Evolutionary conservation across 257 asterid genomes (phyloP).

Genomic region (Solanum paucissectum): DNA sequence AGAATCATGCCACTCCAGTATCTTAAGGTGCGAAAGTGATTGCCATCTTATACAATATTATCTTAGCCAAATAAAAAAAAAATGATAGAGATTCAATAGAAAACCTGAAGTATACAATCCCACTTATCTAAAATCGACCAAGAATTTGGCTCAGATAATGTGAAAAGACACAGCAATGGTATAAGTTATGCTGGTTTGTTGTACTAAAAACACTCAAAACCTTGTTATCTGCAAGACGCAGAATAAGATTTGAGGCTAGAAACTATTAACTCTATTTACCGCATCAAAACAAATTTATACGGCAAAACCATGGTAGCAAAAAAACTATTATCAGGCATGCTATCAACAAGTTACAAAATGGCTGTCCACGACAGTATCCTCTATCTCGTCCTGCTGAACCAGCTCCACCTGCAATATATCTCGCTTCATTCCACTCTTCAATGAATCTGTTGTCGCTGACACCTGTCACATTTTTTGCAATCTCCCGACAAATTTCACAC

Average conservation of each 20-base stretch:
- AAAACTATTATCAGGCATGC: conserved; percentile 66
- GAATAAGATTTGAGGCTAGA: neutral
- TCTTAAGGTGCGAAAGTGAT: too few relatives aligned
- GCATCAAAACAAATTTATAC: conserved; percentile 42
- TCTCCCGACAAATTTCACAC: conserved; percentile 73
- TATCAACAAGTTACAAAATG: conserved; percentile 63
- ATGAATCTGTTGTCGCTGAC: conserved; percentile 33
- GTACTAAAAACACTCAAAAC: neutral
- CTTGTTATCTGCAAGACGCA: neutral
- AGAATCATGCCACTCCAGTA: neutral
- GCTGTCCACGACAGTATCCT: conserved; percentile 55
- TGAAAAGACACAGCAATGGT: neutral
- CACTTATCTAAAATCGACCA: neutral
- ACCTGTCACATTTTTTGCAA: conserved; percentile 48
- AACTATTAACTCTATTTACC: neutral
- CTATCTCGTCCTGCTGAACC: conserved; percentile 13
- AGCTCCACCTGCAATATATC: conserved; percentile 2
- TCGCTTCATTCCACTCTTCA: conserved; percentile 59
- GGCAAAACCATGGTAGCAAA: conserved; percentile 75
- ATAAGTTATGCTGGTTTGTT: neutral
- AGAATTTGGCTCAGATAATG: neutral
- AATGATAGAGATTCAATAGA: neutral
- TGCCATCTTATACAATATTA: too few relatives aligned
- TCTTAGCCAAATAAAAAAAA: too few relatives aligned
- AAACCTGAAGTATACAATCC: neutral